Conservation (phyloP, 2,329 filamentous ascomycete species). For the Hypocreales sp. region DNA sequence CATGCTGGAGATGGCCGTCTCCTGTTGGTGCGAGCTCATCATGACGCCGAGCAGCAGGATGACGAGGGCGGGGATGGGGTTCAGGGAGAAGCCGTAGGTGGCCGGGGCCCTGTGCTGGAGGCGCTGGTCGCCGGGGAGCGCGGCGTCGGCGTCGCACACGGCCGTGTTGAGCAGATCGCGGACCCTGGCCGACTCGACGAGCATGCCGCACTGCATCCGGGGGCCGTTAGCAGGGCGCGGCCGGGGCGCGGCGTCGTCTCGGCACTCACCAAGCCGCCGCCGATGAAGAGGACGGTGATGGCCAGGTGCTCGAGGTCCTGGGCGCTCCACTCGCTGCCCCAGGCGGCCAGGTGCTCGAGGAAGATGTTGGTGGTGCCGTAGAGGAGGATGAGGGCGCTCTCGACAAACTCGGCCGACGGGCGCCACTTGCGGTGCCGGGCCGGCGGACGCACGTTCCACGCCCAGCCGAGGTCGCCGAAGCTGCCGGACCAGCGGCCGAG, state of each 20-base stretch:
- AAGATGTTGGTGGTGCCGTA: conserved; percentile 88
- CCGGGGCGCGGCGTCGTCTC: too few species aligned
- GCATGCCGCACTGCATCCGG: conserved; percentile 57
- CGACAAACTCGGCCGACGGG: conserved; percentile 75
- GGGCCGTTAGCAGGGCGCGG: too few species aligned
- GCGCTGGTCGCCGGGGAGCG: conserved; percentile 27
- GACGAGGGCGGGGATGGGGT: conserved; percentile 75
- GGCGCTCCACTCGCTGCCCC: conserved; percentile 56
- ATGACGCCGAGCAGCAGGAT: conserved; percentile 80
- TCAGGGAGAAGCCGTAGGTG: conserved; percentile 62
- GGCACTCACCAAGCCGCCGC: conserved; percentile 62
- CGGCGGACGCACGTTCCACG: conserved; percentile 74
- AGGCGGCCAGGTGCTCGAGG: conserved; percentile 68
- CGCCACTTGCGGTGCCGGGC: conserved; percentile 43
- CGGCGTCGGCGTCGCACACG: conserved; percentile 19
- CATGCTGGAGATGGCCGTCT: conserved; percentile 74
- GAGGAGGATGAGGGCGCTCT: conserved; percentile 78
- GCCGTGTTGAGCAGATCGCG: conserved; percentile 49
- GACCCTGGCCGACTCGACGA: conserved; percentile 60
- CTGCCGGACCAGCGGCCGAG: conserved; percentile 81
- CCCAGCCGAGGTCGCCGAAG: conserved; percentile 85
- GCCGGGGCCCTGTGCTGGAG: conserved; percentile 40
- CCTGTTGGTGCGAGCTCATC: conserved; percentile 88
- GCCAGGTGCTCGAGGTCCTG: conserved; percentile 84
- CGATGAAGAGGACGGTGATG: conserved; percentile 87